Percentiles rank a stretch among this genome's conserved stretches.
phyloP scores from a whole-genome alignment of 2,329 filamentous ascomycete genomes.

The Talaromyces sp. region DNA sequence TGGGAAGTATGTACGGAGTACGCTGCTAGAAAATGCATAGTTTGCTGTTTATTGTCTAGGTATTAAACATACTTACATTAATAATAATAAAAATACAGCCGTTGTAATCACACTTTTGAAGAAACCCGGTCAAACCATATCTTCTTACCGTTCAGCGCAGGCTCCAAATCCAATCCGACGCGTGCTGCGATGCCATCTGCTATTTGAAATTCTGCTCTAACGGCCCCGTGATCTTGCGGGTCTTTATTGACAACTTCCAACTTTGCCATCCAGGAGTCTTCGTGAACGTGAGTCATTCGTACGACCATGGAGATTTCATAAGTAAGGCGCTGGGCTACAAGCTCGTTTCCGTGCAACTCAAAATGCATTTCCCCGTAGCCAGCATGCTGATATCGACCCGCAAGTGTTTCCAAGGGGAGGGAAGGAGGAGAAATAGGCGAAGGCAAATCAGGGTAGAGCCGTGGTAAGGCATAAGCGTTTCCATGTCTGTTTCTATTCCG shows the following conservation, averaged over 20 bases:
- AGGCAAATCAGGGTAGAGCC: neutral
- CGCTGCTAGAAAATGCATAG: too few species aligned
- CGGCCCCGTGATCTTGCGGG: neutral
- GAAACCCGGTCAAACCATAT: conserved; percentile 1
- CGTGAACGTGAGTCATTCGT: neutral
- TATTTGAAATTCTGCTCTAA: neutral
- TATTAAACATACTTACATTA: neutral
- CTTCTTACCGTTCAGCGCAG: neutral
- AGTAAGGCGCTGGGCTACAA: neutral
- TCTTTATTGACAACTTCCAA: neutral
- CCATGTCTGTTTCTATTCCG: neutral
- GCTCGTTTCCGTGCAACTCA: neutral
- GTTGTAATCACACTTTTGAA: neutral
- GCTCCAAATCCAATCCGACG: neutral
- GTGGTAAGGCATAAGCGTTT: neutral
- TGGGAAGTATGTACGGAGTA: too few species aligned
- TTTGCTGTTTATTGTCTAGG: neutral
- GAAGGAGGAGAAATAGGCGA: neutral
- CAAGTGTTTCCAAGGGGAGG: neutral
- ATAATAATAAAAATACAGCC: neutral
- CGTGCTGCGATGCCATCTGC: neutral
- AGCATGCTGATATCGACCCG: neutral
- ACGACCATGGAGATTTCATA: neutral
- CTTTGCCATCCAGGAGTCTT: neutral
- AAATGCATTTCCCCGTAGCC: neutral